Evolutionary conservation across 2,329 filamentous ascomycete species (phyloP).

Genomic region (Cercospora zeina): DNA sequence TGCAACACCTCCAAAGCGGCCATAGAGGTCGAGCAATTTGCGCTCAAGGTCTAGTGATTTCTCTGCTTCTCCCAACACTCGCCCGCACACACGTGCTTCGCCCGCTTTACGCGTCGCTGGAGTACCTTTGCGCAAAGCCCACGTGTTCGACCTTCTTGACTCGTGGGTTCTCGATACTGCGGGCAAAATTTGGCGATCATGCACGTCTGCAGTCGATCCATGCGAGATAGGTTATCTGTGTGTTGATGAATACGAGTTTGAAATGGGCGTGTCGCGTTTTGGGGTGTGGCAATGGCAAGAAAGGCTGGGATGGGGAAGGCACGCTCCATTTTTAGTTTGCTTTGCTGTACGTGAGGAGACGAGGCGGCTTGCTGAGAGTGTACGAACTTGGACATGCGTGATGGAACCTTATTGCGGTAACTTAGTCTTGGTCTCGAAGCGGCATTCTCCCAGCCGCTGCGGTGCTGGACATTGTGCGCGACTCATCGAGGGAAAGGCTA

Average conservation of each 20-base stretch:
- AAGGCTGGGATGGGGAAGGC: background rate
- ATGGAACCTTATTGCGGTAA: background rate
- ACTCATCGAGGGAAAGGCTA: background rate
- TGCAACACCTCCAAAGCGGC: conserved; percentile 21
- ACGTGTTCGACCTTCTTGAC: background rate
- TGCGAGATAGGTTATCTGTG: background rate
- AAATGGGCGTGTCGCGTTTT: background rate
- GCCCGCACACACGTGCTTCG: background rate
- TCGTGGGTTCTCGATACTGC: background rate
- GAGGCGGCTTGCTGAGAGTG: background rate
- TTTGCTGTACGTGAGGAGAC: background rate
- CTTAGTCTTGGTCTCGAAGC: background rate
- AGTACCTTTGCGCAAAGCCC: background rate
- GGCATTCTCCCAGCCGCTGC: background rate
- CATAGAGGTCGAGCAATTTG: conserved; percentile 1
- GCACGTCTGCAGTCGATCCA: background rate
- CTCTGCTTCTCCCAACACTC: background rate
- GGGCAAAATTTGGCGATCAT: background rate
- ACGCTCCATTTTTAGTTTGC: background rate
- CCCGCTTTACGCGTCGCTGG: background rate
- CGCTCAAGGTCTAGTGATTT: background rate
- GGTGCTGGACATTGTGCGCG: background rate
- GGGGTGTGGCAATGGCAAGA: background rate
- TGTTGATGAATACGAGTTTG: background rate
- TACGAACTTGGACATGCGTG: background rate